phyloP scores from a whole-genome alignment of 2,329 filamentous ascomycete genomes.

The Scedosporium boydii region DNA sequence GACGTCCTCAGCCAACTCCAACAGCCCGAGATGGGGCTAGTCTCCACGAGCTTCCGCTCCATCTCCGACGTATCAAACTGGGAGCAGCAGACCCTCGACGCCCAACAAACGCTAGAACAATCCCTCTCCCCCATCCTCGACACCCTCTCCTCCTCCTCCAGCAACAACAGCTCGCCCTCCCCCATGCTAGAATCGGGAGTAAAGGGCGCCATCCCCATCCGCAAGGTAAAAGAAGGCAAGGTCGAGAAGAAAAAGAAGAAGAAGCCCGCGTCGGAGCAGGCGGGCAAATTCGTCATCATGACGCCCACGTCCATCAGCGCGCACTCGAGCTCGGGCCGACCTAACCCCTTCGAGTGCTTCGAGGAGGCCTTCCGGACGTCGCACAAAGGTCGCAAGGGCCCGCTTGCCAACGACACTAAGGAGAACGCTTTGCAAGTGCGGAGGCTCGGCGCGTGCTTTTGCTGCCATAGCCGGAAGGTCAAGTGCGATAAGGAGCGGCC shows the following conservation, averaged over 20 bases:
- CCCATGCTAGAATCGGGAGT: not conserved
- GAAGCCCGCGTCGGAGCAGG: conserved; percentile 15
- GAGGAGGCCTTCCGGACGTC: conserved; percentile 38
- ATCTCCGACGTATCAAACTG: not conserved
- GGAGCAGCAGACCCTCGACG: not conserved
- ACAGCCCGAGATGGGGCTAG: not conserved
- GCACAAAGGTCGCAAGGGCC: conserved; percentile 47
- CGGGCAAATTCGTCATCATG: conserved; percentile 44
- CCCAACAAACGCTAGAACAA: not conserved
- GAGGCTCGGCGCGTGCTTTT: conserved; percentile 47
- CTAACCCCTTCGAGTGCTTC: conserved; percentile 46
- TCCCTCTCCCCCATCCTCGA: not conserved
- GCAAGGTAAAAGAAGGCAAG: conserved; percentile 33
- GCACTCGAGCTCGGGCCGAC: conserved; percentile 36
- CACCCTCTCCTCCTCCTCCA: not conserved
- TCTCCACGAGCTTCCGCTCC: not conserved
- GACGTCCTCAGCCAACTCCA: not conserved
- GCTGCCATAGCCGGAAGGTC: conserved; percentile 50
- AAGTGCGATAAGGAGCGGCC: conserved; percentile 46
- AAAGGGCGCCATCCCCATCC: conserved; percentile 15
- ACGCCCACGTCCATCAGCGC: conserved; percentile 44
- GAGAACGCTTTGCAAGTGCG: conserved; percentile 45
- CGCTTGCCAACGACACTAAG: conserved; percentile 43
- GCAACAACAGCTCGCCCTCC: not conserved
- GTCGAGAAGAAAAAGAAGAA: conserved; percentile 23